Evolutionary conservation across 371 early-diverging fungal species (phyloP).

Genomic region (Phascolomyces articulosus): DNA sequence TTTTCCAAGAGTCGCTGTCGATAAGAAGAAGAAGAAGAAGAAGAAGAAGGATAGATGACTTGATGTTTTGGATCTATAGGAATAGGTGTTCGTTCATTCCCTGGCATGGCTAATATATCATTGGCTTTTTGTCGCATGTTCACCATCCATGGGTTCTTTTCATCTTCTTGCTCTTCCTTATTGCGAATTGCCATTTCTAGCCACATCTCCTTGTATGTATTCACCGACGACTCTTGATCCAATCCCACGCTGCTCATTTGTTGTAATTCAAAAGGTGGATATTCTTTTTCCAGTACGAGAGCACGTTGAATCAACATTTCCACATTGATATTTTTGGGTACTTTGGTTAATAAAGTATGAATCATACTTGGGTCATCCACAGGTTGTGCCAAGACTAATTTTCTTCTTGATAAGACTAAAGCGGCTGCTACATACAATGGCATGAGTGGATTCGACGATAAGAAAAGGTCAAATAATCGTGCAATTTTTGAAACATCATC

Average conservation of each 20-base stretch:
- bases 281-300: conserved; percentile 38
- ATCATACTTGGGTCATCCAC: conserved; percentile 58
- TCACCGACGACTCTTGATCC: conserved; percentile 8
- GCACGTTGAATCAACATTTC: conserved; percentile 43
- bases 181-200: conserved; percentile 42
- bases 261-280: conserved; percentile 13
- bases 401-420: conserved; percentile 54
- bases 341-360: conserved; percentile 60
- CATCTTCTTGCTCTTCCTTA: conserved; percentile 32
- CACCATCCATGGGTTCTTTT: too few species aligned
- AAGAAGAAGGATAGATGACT: not conserved
- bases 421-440: conserved; percentile 76
- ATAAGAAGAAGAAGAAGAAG: too few species aligned
- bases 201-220: conserved; percentile 45
- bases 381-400: conserved; percentile 47
- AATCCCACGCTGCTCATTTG: not conserved
- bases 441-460: conserved; percentile 75
- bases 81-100: not conserved
- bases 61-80: not conserved
- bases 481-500: conserved; percentile 54
- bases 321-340: conserved; percentile 51
- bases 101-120: conserved; percentile 1
- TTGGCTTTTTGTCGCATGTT: not conserved
- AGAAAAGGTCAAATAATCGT: conserved; percentile 78
- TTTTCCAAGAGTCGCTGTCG: not conserved